A percentile compares a stretch with the other conserved stretches of the same genome.
These are phyloP conservation scores for Yamadazyma kanchanaburiensis DNA, from an alignment of 1,139 yeast genomes.

Conservation along the genomic window DNA sequence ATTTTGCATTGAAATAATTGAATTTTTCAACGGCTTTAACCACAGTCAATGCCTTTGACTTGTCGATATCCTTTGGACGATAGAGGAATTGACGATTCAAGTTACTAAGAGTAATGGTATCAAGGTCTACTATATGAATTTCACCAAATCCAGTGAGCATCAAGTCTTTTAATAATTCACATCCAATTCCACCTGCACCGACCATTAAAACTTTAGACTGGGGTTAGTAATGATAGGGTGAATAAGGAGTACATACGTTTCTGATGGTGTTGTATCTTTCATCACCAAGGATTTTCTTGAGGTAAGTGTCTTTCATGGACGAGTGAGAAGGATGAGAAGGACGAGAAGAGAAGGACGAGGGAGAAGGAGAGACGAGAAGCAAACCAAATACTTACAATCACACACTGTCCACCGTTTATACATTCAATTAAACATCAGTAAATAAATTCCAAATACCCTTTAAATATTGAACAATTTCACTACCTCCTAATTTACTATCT, in stretches of 20 bases:
- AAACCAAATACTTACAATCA: too few species aligned
- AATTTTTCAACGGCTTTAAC: conserved; percentile 76
- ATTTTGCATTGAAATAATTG: conserved; percentile 63
- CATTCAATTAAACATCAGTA: conserved; percentile 50
- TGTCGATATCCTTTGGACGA: conserved; percentile 80
- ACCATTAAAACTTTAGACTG: conserved; percentile 72
- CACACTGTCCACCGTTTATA: too few species aligned
- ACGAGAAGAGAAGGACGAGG: too few species aligned
- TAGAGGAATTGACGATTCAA: conserved; percentile 91
- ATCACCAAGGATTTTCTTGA: conserved; percentile 43
- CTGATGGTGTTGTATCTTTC: conserved; percentile 29
- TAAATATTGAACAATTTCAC: conserved; percentile 74
- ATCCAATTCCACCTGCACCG: conserved; percentile 99
- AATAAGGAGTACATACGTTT: conserved; percentile 6
- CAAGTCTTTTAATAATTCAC: conserved; percentile 86
- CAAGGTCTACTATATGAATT: conserved; percentile 89
- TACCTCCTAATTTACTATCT: conserved; percentile 78
- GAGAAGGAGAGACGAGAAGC: too few species aligned
- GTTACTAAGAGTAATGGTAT: conserved; percentile 89
- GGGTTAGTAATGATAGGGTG: conserved; percentile 1
- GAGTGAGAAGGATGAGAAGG: too few species aligned
- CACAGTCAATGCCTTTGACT: conserved; percentile 81
- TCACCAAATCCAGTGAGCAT: conserved; percentile 84
- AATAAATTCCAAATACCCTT: conserved; percentile 73
- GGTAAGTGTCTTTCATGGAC: conserved; percentile 34